Evolutionary conservation across 192 early-diverging fungal genomes (phyloP), one percentile per base, ranked within the genome.

Genomic region (Coemansia sp.): DNA sequence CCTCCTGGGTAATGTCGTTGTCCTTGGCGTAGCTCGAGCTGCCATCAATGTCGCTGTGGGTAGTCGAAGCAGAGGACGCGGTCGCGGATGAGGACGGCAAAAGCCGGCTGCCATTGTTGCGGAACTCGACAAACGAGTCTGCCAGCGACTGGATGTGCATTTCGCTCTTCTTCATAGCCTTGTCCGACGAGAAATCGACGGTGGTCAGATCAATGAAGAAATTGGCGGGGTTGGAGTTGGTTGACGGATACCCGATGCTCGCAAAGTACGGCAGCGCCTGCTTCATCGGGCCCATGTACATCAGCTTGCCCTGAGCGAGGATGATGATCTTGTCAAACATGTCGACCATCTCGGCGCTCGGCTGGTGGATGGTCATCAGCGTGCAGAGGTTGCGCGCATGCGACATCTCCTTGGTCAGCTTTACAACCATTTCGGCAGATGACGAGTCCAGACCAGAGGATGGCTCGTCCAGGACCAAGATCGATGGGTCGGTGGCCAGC

Each of bases 351-450:
- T 90, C 81, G 20, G 84, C 84, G 20, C 84, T 77, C 2, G 93
- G 93, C 63, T 93, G 91, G 64, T 95, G 93, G 58, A 95, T 89
- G 14, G 87, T 89, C 56, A 89, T 83, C 14, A 95, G 58, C 9
- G 92, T 79, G 22, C 88, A 85, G 34, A 83, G 83, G 11, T 79
- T 64, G 18, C 70, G 63, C 34, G 58, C 44, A 26, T 60, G 63
- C 8, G 83, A 78, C 44, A 89, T 68, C 19, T 78, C 61, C 41
- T 64, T 59, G 34, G 83, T 72, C 27, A 80, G 78, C 43, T 69
- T 55, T 24, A 83, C 72, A 17, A 87, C 59, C 46, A 76, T 71
- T 26, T 75, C 67, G 14, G 85, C 80, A 5, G 81, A 81, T 22
- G 68, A 73, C n/a, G 81, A 64, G 63, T 89, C 87, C 26, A 89